phyloP scores from a whole-genome alignment of 257 asterid genomes.

The Galeopsis tetrahit region DNA sequence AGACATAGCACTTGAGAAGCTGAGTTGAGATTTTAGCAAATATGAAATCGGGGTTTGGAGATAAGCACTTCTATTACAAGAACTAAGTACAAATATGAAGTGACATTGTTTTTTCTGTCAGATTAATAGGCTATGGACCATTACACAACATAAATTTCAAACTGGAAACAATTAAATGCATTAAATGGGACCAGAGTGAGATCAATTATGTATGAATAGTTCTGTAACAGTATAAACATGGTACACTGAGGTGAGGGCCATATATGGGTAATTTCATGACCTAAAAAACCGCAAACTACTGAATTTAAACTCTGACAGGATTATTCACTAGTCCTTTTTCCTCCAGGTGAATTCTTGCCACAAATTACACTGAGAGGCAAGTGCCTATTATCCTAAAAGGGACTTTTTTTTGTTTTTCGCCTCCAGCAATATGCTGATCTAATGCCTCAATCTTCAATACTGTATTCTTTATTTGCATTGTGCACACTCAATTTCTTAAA shows the following conservation, averaged over 20 bases:
- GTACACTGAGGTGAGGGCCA: conserved; percentile 43
- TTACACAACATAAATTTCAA: conserved; percentile 18
- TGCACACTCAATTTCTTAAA: conserved; percentile 1
- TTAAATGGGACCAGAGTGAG: conserved; percentile 23
- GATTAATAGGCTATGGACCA: conserved; percentile 18
- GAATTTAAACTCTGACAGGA: conserved; percentile 44
- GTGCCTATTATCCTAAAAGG: conserved; percentile 11
- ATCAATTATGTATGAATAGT: conserved; percentile 28
- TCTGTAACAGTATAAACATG: conserved; percentile 34
- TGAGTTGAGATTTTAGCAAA: neutral
- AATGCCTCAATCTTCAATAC: conserved; percentile 27
- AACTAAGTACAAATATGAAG: conserved; percentile 6
- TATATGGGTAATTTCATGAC: conserved; percentile 37
- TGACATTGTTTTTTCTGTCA: conserved; percentile 3
- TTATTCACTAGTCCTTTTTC: conserved; percentile 37
- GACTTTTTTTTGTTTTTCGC: neutral
- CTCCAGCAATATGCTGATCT: conserved; percentile 19
- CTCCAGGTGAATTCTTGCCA: conserved; percentile 17
- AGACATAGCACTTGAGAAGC: neutral
- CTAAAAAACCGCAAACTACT: conserved; percentile 32
- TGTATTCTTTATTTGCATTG: neutral
- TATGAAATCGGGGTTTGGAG: neutral
- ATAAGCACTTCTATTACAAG: conserved; percentile 14
- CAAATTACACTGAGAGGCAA: conserved; percentile 14
- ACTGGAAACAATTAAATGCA: conserved; percentile 26